Base-by-base conservation (phyloP, 495 filamentous ascomycete genomes). In the Hyaloscypha finlandica region DNA sequence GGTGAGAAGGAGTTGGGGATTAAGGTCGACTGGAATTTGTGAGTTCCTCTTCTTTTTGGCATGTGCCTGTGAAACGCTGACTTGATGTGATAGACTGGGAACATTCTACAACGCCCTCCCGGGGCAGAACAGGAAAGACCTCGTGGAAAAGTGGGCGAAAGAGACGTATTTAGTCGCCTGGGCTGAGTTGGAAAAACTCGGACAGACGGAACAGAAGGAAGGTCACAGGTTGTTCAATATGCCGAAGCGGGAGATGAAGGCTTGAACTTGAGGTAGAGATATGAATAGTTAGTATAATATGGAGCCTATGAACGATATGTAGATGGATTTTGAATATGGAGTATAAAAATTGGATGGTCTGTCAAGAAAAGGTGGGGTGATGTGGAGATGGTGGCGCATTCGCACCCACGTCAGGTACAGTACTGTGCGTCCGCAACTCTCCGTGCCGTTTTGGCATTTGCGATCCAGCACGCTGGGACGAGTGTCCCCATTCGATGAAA, bases 61-160 rank as follows among this genome's bases (percentile, higher is more conserved):
- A 14, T 6, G 48, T 25, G 29, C 5, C 12, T 6, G 53, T 6
- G 53, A n/a, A n/a, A 31, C 11, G 59, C 54, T 53, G 32, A 48
- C 67, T 61, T 31, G 52, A n/a, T 32, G 25, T 54, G 30, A 32
- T 45, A 93, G 91, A 33, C 77, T 94, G 55, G 90, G 87, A 19
- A 81, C 87, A 12, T 83, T 93, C 63, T 93, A 89, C 73, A 94
- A 93, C 70, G 88, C 86, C 1, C 82, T 89, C 5, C 86, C 83
- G 0, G 83, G 83, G 22, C 71, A 82, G 35, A 80, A 83, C 45
- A 81, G 81, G 72, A 90, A 92, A 72, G 77, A 83, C n/a, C 74
- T 85, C 51, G 85, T 97, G 52, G 86, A 91, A 73, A 77, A 83
- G 33, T 97, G 92, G 92, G 87, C 88, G 8, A 81, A 80, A 64